Base-by-base conservation (phyloP, 1,139 yeast genomes). In the Candida glucosophila region DNA sequence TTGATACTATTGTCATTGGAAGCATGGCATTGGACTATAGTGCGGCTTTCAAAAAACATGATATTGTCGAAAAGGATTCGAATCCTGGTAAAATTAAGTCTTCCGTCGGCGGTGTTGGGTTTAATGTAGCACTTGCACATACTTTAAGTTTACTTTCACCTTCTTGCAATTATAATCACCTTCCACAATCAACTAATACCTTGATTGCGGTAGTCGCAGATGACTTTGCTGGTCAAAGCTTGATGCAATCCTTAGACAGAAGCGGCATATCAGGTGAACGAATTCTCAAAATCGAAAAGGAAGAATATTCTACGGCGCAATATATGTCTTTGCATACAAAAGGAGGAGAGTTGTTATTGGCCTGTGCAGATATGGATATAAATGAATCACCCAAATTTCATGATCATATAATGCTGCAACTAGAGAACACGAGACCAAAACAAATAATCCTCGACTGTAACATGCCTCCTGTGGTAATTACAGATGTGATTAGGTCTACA, bases 291-390 rank as follows among this genome's bases (percentile, higher is more conserved):
- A 31, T 40, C 3, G 32, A 41, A 2, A 39, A 36, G 12, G 29
- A 46, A 6, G 36, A 37, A 5, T 16, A 28, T 3, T 32, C 37
- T 10, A 78, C 92, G 0, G 85, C 92, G 0, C 81, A 79, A 38
- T 86, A 86, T 41, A 65, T 73, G 5, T 75, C 93, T 2, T 63
- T 76, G 31, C 90, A 82, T 41, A 71, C 70, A 31, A 35, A 40
- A 1, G 43, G 55, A 3, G 95, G 95, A 1, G 77, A 69, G 4
- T 55, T 85, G 25, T 45, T 80, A 5, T 58, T 81, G 10, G 94
- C 95, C 0, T 76, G 86, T 45, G 90, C 95, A 4, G 95, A 82
- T 43, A 85, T 86, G 95, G 58, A 58, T 8, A 71, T 79, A 8
- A 58, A 78, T 11, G 83, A 80, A 37, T 32, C 38, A 10, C 56